Percentiles rank a stretch among this genome's conserved stretches.
Conservation (phyloP, 441 rosid species). For the Populus hybrid region DNA sequence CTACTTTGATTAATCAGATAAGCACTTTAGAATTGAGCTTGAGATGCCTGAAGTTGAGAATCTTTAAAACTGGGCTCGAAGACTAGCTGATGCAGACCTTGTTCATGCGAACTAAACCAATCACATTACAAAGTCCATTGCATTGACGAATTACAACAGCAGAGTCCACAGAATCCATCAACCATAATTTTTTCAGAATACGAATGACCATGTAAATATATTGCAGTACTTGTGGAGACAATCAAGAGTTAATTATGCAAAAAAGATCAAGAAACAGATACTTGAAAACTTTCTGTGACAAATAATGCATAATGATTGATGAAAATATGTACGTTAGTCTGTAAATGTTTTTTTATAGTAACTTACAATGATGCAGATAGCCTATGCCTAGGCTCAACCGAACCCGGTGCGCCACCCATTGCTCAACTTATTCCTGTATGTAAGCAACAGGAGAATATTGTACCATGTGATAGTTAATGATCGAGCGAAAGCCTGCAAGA, state of each 20-base stretch:
- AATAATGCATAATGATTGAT: neutral
- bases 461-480: conserved; percentile 23
- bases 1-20: neutral
- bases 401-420: conserved; percentile 35
- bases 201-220: neutral
- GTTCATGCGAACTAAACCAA: neutral
- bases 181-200: neutral
- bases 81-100: neutral
- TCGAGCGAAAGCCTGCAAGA: neutral
- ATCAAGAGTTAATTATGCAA: neutral
- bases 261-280: neutral
- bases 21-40: neutral
- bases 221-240: neutral
- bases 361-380: conserved; percentile 52
- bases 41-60: neutral
- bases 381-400: conserved; percentile 43
- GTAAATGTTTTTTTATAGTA: neutral
- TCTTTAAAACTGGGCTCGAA: neutral
- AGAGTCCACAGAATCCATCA: neutral
- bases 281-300: neutral
- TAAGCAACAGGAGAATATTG: neutral
- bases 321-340: neutral
- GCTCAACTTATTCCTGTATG: conserved; percentile 29
- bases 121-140: neutral
- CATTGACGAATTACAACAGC: neutral